Conservation (phyloP, 2,329 filamentous ascomycete species). For the Penicillium sp. region DNA sequence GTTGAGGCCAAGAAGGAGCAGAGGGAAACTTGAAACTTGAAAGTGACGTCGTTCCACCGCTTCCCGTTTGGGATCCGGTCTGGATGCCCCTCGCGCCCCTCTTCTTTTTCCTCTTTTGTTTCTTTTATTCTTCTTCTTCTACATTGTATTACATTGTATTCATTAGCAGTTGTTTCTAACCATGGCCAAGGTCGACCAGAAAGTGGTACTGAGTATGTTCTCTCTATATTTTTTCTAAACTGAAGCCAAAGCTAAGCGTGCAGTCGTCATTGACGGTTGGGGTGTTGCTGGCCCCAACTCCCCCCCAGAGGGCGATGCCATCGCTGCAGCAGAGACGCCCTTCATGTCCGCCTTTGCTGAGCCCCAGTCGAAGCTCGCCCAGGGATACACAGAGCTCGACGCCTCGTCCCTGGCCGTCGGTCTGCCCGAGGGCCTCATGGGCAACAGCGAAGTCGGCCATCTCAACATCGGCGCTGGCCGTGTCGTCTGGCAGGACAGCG, state of each 20-base stretch:
- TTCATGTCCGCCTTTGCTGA: constrained; percentile 83
- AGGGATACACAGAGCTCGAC: constrained; percentile 89
- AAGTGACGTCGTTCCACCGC: too few species aligned
- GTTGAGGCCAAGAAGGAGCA: too few species aligned
- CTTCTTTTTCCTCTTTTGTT: neutral
- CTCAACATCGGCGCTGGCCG: constrained; percentile 96
- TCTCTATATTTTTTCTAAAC: constrained; percentile 18
- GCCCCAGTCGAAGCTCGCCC: constrained; percentile 63
- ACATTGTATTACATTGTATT: neutral
- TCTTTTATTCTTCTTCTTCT: constrained; percentile 12
- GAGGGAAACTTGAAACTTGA: too few species aligned
- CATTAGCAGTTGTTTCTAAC: constrained; percentile 25
- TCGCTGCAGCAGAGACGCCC: constrained; percentile 86
- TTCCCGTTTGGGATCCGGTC: constrained; percentile 21
- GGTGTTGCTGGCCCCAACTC: constrained; percentile 78
- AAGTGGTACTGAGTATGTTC: constrained; percentile 62
- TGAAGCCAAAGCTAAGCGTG: constrained; percentile 25
- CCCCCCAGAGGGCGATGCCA: constrained; percentile 87
- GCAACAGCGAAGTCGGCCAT: constrained; percentile 97
- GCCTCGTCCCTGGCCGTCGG: constrained; percentile 94
- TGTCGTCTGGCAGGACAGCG: constrained; percentile 97
- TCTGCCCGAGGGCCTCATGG: constrained; percentile 95
- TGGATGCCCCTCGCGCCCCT: constrained; percentile 14
- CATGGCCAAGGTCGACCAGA: constrained; percentile 66
- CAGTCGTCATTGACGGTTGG: constrained; percentile 99